Evolutionary conservation across 495 filamentous ascomycete genomes (phyloP).

Genomic region (Hypoxylon fragiforme): DNA sequence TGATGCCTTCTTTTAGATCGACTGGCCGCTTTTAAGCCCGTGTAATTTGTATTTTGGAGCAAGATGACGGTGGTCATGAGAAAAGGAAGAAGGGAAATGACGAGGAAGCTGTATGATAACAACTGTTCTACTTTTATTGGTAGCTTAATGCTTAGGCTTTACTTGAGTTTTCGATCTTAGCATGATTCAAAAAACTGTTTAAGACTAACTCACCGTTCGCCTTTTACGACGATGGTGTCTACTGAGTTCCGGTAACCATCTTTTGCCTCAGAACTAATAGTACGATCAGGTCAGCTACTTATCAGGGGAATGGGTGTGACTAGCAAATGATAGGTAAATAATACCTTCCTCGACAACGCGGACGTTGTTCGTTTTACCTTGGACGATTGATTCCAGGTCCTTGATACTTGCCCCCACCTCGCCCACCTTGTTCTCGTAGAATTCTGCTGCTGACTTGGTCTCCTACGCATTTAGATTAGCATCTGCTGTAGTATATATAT

Average conservation of each 20-base stretch:
- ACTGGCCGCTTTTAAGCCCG: background rate
- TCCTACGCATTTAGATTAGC: conserved; percentile 46
- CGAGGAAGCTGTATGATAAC: too few relatives aligned
- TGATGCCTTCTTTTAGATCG: conserved; percentile 14
- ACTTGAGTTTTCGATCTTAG: too few relatives aligned
- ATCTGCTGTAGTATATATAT: background rate
- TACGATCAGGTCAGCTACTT: conserved; percentile 1
- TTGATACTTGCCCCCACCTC: conserved; percentile 76
- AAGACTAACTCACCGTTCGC: conserved; percentile 21
- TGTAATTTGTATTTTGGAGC: too few relatives aligned
- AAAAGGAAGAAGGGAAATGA: too few relatives aligned
- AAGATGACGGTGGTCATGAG: too few relatives aligned
- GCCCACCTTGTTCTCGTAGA: conserved; percentile 85
- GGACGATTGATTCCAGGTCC: conserved; percentile 84
- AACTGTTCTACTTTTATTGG: too few relatives aligned
- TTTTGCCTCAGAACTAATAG: conserved; percentile 61
- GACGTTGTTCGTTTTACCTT: conserved; percentile 81
- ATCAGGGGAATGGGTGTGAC: too few relatives aligned
- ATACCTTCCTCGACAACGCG: conserved; percentile 86
- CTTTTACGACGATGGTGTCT: conserved; percentile 24
- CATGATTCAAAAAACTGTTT: conserved; percentile 15
- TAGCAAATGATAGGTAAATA: conserved; percentile 24
- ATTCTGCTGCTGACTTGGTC: conserved; percentile 73
- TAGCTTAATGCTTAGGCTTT: background rate
- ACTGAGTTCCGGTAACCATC: conserved; percentile 43